These are phyloP conservation scores for Backusella parvicylindrica DNA, from an alignment of 192 early-diverging fungal genomes.

Conservation along the genomic window DNA sequence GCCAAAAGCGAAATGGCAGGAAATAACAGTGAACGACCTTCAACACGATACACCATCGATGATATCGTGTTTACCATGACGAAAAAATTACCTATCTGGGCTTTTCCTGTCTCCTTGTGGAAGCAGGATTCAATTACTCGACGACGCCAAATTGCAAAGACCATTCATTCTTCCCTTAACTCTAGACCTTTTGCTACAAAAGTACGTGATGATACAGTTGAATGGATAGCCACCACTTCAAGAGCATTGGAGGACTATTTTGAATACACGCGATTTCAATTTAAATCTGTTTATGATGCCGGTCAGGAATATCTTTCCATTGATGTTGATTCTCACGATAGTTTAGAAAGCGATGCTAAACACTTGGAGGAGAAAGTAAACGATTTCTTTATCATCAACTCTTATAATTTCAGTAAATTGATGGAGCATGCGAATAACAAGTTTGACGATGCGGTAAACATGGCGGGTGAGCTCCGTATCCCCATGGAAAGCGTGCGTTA, in stretches of 20 bases:
- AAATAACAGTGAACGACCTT: background rate
- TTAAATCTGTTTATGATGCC: background rate
- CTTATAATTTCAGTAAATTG: background rate
- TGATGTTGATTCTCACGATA: background rate
- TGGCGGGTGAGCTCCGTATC: background rate
- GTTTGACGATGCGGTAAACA: background rate
- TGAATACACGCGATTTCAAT: background rate
- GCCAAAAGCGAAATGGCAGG: background rate
- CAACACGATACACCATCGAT: background rate
- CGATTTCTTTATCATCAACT: background rate
- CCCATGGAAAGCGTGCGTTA: conserved; percentile 4
- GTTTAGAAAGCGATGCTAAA: background rate
- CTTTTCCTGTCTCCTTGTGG: background rate
- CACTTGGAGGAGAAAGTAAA: background rate
- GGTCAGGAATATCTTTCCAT: background rate
- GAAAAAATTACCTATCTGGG: background rate
- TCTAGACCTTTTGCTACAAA: background rate
- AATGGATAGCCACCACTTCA: background rate
- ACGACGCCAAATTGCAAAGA: conserved; percentile 1
- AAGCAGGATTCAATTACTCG: background rate
- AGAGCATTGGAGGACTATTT: background rate
- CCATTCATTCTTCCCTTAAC: background rate
- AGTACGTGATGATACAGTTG: background rate
- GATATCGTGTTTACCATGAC: conserved; percentile 1
- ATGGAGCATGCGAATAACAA: background rate